phyloP scores from a whole-genome alignment of 495 filamentous ascomycete species.

The Trichoderma orchidacearum region DNA sequence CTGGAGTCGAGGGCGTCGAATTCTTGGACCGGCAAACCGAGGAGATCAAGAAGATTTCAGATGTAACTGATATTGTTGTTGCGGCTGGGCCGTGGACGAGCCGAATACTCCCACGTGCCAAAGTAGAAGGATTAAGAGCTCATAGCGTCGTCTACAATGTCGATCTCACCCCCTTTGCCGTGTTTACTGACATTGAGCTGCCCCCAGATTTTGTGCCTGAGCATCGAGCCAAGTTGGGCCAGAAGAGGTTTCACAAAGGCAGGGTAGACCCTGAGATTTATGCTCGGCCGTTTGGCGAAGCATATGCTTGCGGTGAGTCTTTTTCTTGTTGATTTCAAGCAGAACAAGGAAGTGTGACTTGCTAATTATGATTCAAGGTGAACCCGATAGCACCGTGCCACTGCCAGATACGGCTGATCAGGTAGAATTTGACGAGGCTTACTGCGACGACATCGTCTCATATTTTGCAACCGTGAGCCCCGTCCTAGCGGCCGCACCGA shows the following conservation, averaged over 20 bases:
- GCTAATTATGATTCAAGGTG: conserved; percentile 33
- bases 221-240: conserved; percentile 23
- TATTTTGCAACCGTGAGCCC: conserved; percentile 69
- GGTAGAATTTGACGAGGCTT: conserved; percentile 59
- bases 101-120: conserved; percentile 55
- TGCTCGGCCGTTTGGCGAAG: conserved; percentile 72
- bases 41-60: conserved; percentile 38
- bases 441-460: conserved; percentile 81
- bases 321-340: background rate
- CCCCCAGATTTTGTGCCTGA: conserved; percentile 42
- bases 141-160: conserved; percentile 80
- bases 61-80: conserved; percentile 70
- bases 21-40: conserved; percentile 56
- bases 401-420: conserved; percentile 64
- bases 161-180: conserved; percentile 71
- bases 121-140: conserved; percentile 69
- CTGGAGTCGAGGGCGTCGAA: conserved; percentile 51
- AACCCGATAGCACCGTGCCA: conserved; percentile 64
- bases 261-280: conserved; percentile 86
- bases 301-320: conserved; percentile 64
- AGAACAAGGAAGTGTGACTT: background rate
- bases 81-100: conserved; percentile 87
- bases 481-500: conserved; percentile 58
- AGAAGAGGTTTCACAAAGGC: conserved; percentile 40
- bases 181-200: conserved; percentile 82